Base-by-base conservation (phyloP, 73 alveolate species). In the Breviolum minutum region DNA sequence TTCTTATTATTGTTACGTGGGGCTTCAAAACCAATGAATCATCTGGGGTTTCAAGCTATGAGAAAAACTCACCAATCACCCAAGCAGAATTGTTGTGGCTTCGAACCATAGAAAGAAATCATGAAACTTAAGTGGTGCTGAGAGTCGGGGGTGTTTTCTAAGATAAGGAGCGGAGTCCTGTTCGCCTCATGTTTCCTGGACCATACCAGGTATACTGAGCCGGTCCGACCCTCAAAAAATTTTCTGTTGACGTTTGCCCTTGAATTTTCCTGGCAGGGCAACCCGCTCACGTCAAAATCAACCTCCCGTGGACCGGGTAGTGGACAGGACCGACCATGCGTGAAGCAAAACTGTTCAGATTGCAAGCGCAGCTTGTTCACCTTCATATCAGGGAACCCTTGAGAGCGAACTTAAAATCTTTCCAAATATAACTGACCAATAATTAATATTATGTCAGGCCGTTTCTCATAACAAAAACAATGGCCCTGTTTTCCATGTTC, bases 241-340 rank as follows among this genome's bases (percentile, higher is more conserved):
- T 7, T 2, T 7, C 89, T 16, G 27, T 80, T 80, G 30, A 12
- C n/a, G 12, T 80, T 80, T 16, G 89, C 89, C 8, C n/a, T 29
- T 19, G 68, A 29, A 14, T 14, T 80, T 11, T 80, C 89, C 27
- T 29, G 89, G 26, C 89, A 80, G 68, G 89, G 89, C 89, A 80
- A 27, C 5, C 89, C 89, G 13, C 68, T 29, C 12, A 30, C 13
- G 89, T 80, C 89, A 14, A 80, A 19, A 0, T 80, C 89, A 12
- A 80, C 89, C 24, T 22, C 24, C n/a, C 1, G 2, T 0, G 66
- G 68, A 8, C 20, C 32, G 9, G 13, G 63, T 24, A 14, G 20
- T n/a, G 86, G 86, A 29, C 89, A 80, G 16, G 0, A 7, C 32
- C 5, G n/a, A 30, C 66, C 66, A 30, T 80, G 89, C 7, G 89